Evolutionary conservation across 1,284 basidiomycete genomes (phyloP), one percentile per base, ranked within the genome.

Genomic region (Takashimella tepidaria): DNA sequence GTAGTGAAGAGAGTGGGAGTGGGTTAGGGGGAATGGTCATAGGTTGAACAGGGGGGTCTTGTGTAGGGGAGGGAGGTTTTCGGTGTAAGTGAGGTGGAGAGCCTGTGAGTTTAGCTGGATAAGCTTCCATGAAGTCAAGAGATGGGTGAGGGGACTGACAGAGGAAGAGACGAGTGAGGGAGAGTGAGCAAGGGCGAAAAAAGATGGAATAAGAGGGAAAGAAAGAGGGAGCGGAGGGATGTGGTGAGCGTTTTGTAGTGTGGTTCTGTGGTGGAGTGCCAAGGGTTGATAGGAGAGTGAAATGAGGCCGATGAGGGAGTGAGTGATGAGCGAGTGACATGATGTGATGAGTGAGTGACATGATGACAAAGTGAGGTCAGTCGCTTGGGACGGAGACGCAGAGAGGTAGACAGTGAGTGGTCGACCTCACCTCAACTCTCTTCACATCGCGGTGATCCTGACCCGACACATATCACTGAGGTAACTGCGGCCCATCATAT

Each of bases 81-180:
- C 26, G 49, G 24, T 48, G 53, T 5, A 42, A 19, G 41, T 45
- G n/a, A 37, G 31, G 45, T 4, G 57, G 57, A 2, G 52, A 27
- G 45, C 50, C 53, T 6, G 57, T 45, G 25, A 62, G 50, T 31
- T 51, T 58, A 22, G 43, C 20, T 21, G 43, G 12, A 22, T 4
- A 23, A 13, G 23, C 12, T 13, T 11, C 20, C 19, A 11, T 13
- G 43, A 21, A 21, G 12, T 3, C n/a, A 21, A 2, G 41, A 16
- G 41, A 23, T 25, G 24, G 22, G 24, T 13, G 4, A 16, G 24
- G 41, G 1, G n/a, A 24, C n/a, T 8, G 22, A 25, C n/a, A 4
- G 43, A 25, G 44, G 21, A 45, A 22, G 31, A 16, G 31, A 37
- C 12, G 11, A 20, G 42, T 8, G 42, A 43, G 42, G 11, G 21